phyloP scores from a whole-genome alignment of 257 asterid genomes.

The Parsonsia alboflavescens region DNA sequence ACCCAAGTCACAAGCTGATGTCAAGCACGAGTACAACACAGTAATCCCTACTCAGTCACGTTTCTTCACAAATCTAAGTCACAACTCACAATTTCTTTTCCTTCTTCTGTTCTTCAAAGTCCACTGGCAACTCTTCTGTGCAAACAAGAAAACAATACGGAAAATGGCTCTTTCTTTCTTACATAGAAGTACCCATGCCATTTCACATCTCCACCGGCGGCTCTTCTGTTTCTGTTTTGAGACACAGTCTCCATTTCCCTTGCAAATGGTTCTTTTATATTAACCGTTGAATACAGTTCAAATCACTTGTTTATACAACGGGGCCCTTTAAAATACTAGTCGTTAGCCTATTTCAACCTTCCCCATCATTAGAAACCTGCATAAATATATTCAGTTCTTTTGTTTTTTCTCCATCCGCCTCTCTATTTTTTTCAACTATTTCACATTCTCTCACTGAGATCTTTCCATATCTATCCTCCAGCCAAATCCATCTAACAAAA shows the following conservation, averaged over 20 bases:
- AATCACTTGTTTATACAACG: slow-evolving; percentile 23
- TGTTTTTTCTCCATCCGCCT: slow-evolving; percentile 3
- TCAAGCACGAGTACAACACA: too few relatives aligned
- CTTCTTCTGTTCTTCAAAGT: too few relatives aligned
- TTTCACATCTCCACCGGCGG: slow-evolving; percentile 13
- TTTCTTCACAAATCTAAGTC: too few relatives aligned
- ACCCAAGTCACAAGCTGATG: too few relatives aligned
- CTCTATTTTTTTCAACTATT: slow-evolving; percentile 7
- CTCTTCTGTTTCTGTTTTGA: slow-evolving; percentile 22
- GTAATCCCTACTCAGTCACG: too few relatives aligned
- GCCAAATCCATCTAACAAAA: slow-evolving; percentile 9
- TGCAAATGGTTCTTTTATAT: slow-evolving; percentile 43
- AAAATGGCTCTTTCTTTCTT: neutral
- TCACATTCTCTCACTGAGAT: neutral
- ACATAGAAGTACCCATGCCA: slow-evolving; percentile 1
- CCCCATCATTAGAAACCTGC: slow-evolving; percentile 1
- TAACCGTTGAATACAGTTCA: slow-evolving; percentile 23
- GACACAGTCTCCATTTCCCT: slow-evolving; percentile 53
- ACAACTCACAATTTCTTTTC: too few relatives aligned
- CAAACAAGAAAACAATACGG: slow-evolving; percentile 8
- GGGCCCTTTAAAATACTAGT: slow-evolving; percentile 17
- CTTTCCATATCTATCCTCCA: slow-evolving; percentile 15
- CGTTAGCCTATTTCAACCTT: slow-evolving; percentile 29
- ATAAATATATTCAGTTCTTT: neutral
- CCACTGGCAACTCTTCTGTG: too few relatives aligned